These are phyloP conservation scores for Pulveroboletus sp. DNA, from an alignment of 768 basidiomycete genomes.

Conservation along the genomic window DNA sequence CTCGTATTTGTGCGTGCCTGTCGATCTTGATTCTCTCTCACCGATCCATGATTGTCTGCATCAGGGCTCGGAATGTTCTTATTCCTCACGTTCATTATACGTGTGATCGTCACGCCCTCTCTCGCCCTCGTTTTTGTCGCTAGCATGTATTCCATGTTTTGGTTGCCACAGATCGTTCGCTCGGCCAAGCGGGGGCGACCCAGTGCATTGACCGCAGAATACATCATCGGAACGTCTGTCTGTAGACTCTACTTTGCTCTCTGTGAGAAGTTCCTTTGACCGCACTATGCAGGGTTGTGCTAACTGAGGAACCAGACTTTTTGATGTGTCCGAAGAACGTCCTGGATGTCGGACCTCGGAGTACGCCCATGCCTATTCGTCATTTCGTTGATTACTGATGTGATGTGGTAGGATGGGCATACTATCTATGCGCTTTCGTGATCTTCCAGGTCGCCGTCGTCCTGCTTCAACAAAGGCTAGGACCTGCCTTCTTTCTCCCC, in stretches of 20 bases:
- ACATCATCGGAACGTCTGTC: conserved; percentile 71
- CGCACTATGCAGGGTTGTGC: not conserved
- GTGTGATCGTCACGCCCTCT: conserved; percentile 64
- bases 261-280: conserved; percentile 49
- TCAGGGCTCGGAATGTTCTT: conserved; percentile 66
- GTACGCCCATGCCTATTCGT: conserved; percentile 39
- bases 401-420: conserved; percentile 55
- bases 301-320: conserved; percentile 53
- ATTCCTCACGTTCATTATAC: conserved; percentile 67
- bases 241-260: conserved; percentile 67
- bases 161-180: conserved; percentile 82
- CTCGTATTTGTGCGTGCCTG: conserved; percentile 57
- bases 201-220: conserved; percentile 64
- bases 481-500: conserved; percentile 83
- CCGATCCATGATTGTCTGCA: conserved; percentile 2
- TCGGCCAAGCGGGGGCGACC: conserved; percentile 66
- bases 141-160: conserved; percentile 71
- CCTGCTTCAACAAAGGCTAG: conserved; percentile 69
- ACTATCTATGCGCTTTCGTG: conserved; percentile 55
- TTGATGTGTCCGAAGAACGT: conserved; percentile 83
- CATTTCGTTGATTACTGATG: not conserved
- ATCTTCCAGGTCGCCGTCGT: conserved; percentile 58
- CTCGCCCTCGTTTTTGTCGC: conserved; percentile 64
- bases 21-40: not conserved
- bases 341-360: conserved; percentile 69